Conservation (phyloP, 1,139 yeast genomes). For the Saccharomyces pastorianus region DNA sequence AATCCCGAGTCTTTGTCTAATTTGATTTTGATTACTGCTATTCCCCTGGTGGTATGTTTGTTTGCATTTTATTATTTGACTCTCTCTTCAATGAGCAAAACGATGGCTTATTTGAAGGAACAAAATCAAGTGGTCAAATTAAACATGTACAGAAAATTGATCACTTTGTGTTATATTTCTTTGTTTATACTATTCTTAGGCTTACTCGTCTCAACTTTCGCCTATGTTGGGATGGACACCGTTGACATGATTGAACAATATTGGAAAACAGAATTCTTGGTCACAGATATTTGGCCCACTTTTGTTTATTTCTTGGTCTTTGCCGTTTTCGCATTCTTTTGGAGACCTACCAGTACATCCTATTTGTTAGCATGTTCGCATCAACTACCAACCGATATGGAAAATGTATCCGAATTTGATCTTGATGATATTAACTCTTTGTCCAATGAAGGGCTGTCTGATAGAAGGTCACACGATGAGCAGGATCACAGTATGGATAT, state of each 20-base stretch:
- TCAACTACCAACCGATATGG: slow-evolving; percentile 74
- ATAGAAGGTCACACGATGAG: neutral
- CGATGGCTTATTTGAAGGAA: slow-evolving; percentile 61
- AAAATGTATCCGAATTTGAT: slow-evolving; percentile 61
- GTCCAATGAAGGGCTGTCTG: neutral
- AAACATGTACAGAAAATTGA: slow-evolving; percentile 67
- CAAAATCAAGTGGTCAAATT: slow-evolving; percentile 87
- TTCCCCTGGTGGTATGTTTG: slow-evolving; percentile 65
- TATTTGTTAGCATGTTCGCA: slow-evolving; percentile 88
- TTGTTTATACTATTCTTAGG: slow-evolving; percentile 51
- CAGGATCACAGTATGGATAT: neutral
- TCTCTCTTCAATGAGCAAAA: slow-evolving; percentile 58
- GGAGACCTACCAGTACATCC: slow-evolving; percentile 95
- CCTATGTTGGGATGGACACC: slow-evolving; percentile 63
- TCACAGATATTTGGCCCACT: slow-evolving; percentile 89
- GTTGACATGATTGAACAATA: slow-evolving; percentile 74
- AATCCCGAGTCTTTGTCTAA: slow-evolving; percentile 38
- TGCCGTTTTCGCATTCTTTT: slow-evolving; percentile 72
- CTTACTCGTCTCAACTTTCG: slow-evolving; percentile 56
- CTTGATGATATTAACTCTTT: slow-evolving; percentile 57
- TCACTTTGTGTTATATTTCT: slow-evolving; percentile 63
- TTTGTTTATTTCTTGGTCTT: slow-evolving; percentile 75
- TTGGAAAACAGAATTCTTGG: slow-evolving; percentile 84
- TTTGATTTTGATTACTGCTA: slow-evolving; percentile 37
- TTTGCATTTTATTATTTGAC: slow-evolving; percentile 66